These are phyloP conservation scores for Apiotrichum montevideense DNA, from an alignment of 1,284 basidiomycete species.

Conservation along the genomic window DNA sequence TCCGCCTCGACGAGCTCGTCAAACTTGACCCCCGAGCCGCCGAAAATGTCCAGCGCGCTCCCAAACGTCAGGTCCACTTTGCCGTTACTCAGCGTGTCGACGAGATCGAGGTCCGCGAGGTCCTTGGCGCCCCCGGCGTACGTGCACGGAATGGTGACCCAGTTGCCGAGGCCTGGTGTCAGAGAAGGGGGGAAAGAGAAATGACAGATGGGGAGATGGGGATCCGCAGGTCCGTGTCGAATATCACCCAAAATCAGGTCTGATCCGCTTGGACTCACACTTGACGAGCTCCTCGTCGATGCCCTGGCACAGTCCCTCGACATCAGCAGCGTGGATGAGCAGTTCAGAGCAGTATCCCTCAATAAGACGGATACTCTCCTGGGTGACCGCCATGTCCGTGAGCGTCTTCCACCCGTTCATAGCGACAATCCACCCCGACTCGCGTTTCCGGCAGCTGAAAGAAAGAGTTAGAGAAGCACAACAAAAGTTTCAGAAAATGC, in stretches of 20 bases:
- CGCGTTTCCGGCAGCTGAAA: slow-evolving; percentile 71
- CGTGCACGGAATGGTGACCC: slow-evolving; percentile 85
- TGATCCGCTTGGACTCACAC: slow-evolving; percentile 52
- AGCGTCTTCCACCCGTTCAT: slow-evolving; percentile 99
- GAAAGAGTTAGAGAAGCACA: too few species aligned
- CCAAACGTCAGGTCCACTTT: slow-evolving; percentile 94
- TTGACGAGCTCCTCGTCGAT: slow-evolving; percentile 85
- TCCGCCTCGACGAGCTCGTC: slow-evolving; percentile 57
- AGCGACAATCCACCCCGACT: slow-evolving; percentile 81
- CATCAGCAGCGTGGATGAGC: slow-evolving; percentile 93
- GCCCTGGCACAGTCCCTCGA: slow-evolving; percentile 94
- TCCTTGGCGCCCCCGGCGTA: slow-evolving; percentile 96
- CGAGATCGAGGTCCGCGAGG: slow-evolving; percentile 74
- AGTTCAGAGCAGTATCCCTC: slow-evolving; percentile 66
- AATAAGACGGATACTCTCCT: slow-evolving; percentile 35
- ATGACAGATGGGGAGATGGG: background rate
- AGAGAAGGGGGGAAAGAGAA: background rate
- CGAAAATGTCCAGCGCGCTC: slow-evolving; percentile 78
- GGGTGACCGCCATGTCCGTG: slow-evolving; percentile 84
- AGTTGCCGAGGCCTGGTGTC: slow-evolving; percentile 72
- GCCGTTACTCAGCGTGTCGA: slow-evolving; percentile 72
- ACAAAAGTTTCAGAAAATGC: too few species aligned
- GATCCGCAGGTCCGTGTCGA: too few species aligned
- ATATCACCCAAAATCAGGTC: too few species aligned
- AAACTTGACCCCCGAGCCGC: slow-evolving; percentile 65